Evolutionary conservation across 2,329 filamentous ascomycete species (phyloP), one percentile per base, ranked within the genome.

Genomic region (Nemania serpens): DNA sequence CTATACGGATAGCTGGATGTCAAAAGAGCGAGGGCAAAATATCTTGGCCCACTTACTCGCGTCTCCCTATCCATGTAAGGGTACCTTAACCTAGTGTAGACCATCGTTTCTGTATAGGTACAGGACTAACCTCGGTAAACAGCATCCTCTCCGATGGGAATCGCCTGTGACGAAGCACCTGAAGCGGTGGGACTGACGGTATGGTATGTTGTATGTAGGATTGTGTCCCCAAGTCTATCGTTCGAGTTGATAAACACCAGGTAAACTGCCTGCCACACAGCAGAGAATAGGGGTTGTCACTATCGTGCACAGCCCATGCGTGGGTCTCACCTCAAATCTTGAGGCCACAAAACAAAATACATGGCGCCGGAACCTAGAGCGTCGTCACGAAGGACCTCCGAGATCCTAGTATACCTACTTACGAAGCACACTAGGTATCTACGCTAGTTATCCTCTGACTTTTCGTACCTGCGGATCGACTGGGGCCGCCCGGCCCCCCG

Each of bases 381-480:
- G 15, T 5, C 15, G 17, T 6, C 20, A 22, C 18, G 36, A 45
- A 18, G 41, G 47, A 25, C 48, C 20, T 29, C 33, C 20, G 11
- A 39, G 29, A 34, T 29, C 39, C 51, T 22, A 49, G 25, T 29
- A 29, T 29, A 29, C 3, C 25, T 29, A 29, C n/a, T n/a, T 29
- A 7, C 25, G 3, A 29, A 7, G 25, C 25, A 4, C 25, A 7
- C 25, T 29, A 29, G 25, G 25, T 3, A 29, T 3, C 4, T 29
- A 29, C 7, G 4, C 25, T 29, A n/a, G 34, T 36, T 36, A 36
- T 10, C 36, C 36, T 39, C 36, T 13, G 52, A 59, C 10, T 33
- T 48, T 42, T 59, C 49, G 57, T 63, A 60, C 61, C 61, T 63
- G 61, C 61, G 58, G 48, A 60, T 53, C 51, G 56, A 52, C 60